These are phyloP conservation scores for Nicotiana sylvestris DNA, from an alignment of 257 asterid genomes.

Conservation along the genomic window DNA sequence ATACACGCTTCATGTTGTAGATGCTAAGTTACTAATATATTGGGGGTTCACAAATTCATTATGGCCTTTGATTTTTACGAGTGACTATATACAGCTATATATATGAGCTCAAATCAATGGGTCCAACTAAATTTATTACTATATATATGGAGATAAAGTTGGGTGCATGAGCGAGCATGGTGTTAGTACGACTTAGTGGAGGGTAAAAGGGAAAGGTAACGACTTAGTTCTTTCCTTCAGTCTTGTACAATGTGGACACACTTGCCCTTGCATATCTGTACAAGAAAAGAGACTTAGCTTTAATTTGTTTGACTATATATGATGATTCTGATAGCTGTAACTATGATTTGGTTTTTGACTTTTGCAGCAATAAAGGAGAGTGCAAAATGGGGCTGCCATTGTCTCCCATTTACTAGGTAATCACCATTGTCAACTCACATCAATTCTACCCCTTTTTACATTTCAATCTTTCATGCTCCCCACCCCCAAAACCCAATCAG, in stretches of 20 bases:
- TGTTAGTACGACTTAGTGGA: slow-evolving; percentile 29
- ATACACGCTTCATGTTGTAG: too few relatives aligned
- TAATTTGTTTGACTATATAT: neutral
- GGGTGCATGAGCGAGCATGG: slow-evolving; percentile 46
- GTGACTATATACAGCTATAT: too few relatives aligned
- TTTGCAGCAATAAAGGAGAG: slow-evolving; percentile 19
- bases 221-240: neutral
- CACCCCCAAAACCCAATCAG: neutral
- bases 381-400: slow-evolving; percentile 31
- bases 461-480: neutral
- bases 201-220: neutral
- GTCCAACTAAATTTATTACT: too few relatives aligned
- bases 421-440: slow-evolving; percentile 14
- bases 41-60: too few relatives aligned
- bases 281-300: neutral
- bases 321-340: slow-evolving; percentile 15
- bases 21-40: too few relatives aligned
- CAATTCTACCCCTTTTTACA: neutral
- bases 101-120: too few relatives aligned
- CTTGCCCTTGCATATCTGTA: neutral
- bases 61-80: too few relatives aligned
- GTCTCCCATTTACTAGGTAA: slow-evolving; percentile 37
- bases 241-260: neutral
- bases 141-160: neutral
- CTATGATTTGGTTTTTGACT: slow-evolving; percentile 32